Conservation (phyloP, 768 basidiomycete species). For the Lactifluus piperatus region DNA sequence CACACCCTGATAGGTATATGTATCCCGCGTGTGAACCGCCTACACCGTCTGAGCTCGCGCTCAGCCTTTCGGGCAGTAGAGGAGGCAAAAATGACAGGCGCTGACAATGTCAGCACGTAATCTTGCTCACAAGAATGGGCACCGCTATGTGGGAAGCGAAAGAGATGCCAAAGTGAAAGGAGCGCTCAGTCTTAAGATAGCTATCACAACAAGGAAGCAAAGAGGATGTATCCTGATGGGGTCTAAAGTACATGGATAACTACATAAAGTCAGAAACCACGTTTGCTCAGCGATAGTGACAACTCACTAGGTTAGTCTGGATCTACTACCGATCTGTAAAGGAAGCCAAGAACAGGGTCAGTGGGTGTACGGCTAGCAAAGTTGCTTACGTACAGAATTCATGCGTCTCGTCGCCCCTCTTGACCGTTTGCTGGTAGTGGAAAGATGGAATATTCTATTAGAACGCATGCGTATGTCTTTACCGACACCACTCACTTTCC, state of each 20-base stretch:
- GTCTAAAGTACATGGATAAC: slow-evolving; percentile 31
- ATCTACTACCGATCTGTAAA: slow-evolving; percentile 19
- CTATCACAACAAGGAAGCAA: neutral
- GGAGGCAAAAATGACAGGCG: slow-evolving; percentile 33
- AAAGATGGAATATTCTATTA: neutral
- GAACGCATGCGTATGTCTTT: slow-evolving; percentile 21
- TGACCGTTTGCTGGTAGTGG: slow-evolving; percentile 79
- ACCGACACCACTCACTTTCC: slow-evolving; percentile 77
- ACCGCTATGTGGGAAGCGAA: slow-evolving; percentile 52
- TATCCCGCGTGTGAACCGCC: slow-evolving; percentile 47
- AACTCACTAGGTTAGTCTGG: slow-evolving; percentile 31
- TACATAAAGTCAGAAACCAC: slow-evolving; percentile 19
- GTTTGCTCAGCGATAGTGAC: slow-evolving; percentile 16
- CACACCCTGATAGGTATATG: slow-evolving; percentile 21
- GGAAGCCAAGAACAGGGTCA: slow-evolving; percentile 15
- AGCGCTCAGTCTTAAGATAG: slow-evolving; percentile 30
- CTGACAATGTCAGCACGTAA: slow-evolving; percentile 17
- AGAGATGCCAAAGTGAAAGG: slow-evolving; percentile 83
- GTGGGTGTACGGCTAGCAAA: neutral
- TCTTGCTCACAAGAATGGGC: slow-evolving; percentile 86
- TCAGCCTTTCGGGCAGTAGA: slow-evolving; percentile 25
- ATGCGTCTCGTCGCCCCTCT: slow-evolving; percentile 90
- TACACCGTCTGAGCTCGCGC: slow-evolving; percentile 27
- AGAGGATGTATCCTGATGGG: slow-evolving; percentile 24
- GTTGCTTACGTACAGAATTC: slow-evolving; percentile 68